These are phyloP conservation scores for Pyrenophora teres DNA, from an alignment of 2,329 filamentous ascomycete genomes.

Conservation along the genomic window DNA sequence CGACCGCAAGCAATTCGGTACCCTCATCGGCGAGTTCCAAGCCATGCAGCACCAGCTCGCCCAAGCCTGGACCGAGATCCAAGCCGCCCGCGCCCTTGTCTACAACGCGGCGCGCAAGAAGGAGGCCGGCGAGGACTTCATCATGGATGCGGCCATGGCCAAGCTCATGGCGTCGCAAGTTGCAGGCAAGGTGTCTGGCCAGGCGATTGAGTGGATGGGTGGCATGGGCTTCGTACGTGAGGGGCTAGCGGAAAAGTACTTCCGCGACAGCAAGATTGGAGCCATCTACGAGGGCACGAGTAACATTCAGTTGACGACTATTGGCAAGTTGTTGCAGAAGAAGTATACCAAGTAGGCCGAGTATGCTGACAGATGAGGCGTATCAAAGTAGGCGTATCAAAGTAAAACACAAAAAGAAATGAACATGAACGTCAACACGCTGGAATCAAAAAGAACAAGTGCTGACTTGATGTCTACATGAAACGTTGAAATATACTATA, in stretches of 20 bases:
- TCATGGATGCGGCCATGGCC: conserved; percentile 95
- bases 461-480: too few species aligned
- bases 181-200: conserved; percentile 80
- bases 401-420: neutral
- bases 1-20: conserved; percentile 95
- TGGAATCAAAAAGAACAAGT: too few species aligned
- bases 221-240: conserved; percentile 98
- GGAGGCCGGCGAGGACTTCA: conserved; percentile 95
- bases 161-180: conserved; percentile 96
- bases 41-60: conserved; percentile 99
- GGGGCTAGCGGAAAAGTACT: conserved; percentile 97
- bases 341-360: conserved; percentile 62
- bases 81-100: conserved; percentile 86
- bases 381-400: neutral
- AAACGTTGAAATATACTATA: too few species aligned
- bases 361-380: neutral
- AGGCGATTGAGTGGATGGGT: conserved; percentile 98
- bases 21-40: conserved; percentile 94
- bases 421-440: neutral
- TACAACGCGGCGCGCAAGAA: conserved; percentile 98
- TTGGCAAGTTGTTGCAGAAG: conserved; percentile 72
- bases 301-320: conserved; percentile 72
- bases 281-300: conserved; percentile 95
- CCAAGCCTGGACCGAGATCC: conserved; percentile 92
- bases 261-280: conserved; percentile 96